Conservation (phyloP, 1,139 yeast genomes). For the Diutina catenulata region DNA sequence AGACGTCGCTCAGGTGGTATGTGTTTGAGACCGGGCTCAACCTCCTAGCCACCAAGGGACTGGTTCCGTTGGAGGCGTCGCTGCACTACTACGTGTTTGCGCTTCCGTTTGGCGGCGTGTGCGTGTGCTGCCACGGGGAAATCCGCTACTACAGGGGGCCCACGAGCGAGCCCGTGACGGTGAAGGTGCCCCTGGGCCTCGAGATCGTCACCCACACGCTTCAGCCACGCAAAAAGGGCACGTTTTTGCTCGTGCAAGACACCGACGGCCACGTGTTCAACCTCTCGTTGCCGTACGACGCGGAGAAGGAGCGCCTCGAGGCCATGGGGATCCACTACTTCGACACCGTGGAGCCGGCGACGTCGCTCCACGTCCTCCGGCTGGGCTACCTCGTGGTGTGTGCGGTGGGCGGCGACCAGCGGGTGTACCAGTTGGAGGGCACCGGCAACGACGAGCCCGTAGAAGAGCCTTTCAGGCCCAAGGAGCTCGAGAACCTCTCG, state of each 20-base stretch:
- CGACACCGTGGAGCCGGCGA: slow-evolving; percentile 58
- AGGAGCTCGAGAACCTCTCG: slow-evolving; percentile 43
- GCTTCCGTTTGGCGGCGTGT: slow-evolving; percentile 25
- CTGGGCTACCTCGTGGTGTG: slow-evolving; percentile 71
- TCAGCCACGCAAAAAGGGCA: slow-evolving; percentile 47
- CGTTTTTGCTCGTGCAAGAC: slow-evolving; percentile 66
- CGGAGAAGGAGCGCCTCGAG: slow-evolving; percentile 18
- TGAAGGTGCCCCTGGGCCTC: slow-evolving; percentile 13
- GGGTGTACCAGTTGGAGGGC: slow-evolving; percentile 64
- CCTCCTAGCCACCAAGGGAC: slow-evolving; percentile 40
- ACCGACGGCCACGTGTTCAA: slow-evolving; percentile 72
- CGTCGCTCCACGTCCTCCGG: slow-evolving; percentile 47
- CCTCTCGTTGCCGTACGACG: slow-evolving; percentile 33
- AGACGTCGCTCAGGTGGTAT: slow-evolving; percentile 57
- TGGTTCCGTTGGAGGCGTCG: slow-evolving; percentile 20
- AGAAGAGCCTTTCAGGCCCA: slow-evolving; percentile 12
- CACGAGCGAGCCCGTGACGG: slow-evolving; percentile 13
- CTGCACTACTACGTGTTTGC: slow-evolving; percentile 23
- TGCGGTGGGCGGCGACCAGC: slow-evolving; percentile 48
- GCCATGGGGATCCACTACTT: slow-evolving; percentile 45
- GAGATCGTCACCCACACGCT: slow-evolving; percentile 45
- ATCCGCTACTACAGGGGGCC: slow-evolving; percentile 16
- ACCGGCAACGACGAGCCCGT: slow-evolving; percentile 43
- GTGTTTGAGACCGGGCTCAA: slow-evolving; percentile 82
- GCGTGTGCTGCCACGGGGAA: slow-evolving; percentile 24